Evolutionary conservation across 2,329 filamentous ascomycete genomes (phyloP), one percentile per base, ranked within the genome.

Genomic region (Erysiphe pulchra): DNA sequence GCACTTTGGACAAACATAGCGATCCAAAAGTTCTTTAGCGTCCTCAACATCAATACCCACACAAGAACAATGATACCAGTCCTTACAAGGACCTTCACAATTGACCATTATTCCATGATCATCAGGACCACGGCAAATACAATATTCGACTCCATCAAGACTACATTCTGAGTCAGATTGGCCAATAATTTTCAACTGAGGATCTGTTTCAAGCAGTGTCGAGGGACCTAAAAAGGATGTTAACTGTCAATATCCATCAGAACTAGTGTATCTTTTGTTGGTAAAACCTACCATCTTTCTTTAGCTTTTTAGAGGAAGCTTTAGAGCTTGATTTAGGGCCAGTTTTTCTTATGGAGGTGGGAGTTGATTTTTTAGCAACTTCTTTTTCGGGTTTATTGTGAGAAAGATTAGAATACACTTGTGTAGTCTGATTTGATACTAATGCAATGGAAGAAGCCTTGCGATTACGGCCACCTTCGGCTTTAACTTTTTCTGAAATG

Each of bases 91-190:
- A 10, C 56, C 56, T 40, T 58, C 56, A 42, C 56, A 59, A 24
- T 52, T 52, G 9, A 58, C 53, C 56, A 59, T 59, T 54, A 57
- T 57, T 8, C 54, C 51, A 46, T 57, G 54, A 50, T 59, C 55
- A 46, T 57, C 55, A 36, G 54, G 55, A 37, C 54, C 53, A 39
- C 56, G 53, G 45, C 57, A 59, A 18, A 56, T 50, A 40, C 57
- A 59, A 40, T 59, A 59, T 47, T 55, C 55, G 20, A 52, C 52
- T 20, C 56, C 56, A 50, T 56, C 54, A 45, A 57, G 54, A 47
- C 54, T 57, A 6, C 20, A 24, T 38, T 54, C 56, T 30, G 50
- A 51, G n/a, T 54, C 54, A 16, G 49, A 52, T 3, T 48, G 42
- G 13, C 46, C 41, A 6, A 31, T 30, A 30, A 10, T 12, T 34